Evolutionary conservation across 164 flowering plant species (phyloP).

Genomic region (Cinnamomum micranthum): DNA sequence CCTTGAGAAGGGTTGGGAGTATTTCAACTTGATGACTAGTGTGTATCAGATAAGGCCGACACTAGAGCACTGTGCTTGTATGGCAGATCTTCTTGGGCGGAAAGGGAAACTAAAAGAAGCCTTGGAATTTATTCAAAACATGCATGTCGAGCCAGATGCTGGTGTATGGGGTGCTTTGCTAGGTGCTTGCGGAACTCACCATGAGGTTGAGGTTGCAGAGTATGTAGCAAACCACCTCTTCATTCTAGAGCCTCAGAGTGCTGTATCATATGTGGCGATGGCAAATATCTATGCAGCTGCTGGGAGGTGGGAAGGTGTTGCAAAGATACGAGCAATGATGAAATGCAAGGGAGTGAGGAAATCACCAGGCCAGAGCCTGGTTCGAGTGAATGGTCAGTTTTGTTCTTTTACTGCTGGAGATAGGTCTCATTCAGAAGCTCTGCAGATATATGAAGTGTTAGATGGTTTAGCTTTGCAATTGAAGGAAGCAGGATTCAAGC

Average conservation of each 20-base stretch:
- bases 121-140: slow-evolving; percentile 34
- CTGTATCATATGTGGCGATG: slow-evolving; percentile 21
- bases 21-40: slow-evolving; percentile 41
- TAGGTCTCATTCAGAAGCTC: too few species aligned
- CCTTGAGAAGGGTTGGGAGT: slow-evolving; percentile 30
- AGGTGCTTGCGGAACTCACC: slow-evolving; percentile 41
- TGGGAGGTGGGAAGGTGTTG: too few species aligned
- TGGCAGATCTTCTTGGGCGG: slow-evolving; percentile 34
- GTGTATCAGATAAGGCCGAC: slow-evolving; percentile 35
- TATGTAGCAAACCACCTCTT: slow-evolving; percentile 38
- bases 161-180: too few species aligned
- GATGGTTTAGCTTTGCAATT: slow-evolving; percentile 37
- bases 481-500: slow-evolving; percentile 19
- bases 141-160: slow-evolving; percentile 40
- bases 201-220: slow-evolving; percentile 39
- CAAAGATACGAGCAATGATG: too few species aligned
- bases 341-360: too few species aligned
- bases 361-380: too few species aligned
- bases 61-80: slow-evolving; percentile 43
- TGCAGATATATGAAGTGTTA: slow-evolving; percentile 35
- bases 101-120: slow-evolving; percentile 54
- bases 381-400: too few species aligned
- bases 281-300: too few species aligned
- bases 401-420: too few species aligned
- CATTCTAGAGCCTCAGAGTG: slow-evolving; percentile 38